Percentiles rank a stretch among this genome's conserved stretches.
Conservation (phyloP, 306 rosid species). For the Corylus heterophylla region DNA sequence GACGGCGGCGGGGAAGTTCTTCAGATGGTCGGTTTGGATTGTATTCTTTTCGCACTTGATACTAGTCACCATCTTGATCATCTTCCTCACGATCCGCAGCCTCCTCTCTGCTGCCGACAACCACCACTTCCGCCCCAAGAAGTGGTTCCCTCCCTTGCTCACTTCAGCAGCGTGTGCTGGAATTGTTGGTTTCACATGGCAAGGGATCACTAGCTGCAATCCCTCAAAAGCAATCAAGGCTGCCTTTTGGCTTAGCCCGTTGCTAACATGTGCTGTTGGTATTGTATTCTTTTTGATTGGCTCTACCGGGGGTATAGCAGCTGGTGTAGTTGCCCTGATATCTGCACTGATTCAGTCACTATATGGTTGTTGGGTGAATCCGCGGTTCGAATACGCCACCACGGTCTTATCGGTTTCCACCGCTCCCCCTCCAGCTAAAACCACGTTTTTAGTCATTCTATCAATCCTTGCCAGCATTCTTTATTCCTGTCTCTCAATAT, state of each 20-base stretch:
- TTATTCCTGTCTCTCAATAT: conserved; percentile 49
- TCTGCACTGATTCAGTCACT: conserved; percentile 51
- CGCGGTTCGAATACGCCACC: conserved; percentile 47
- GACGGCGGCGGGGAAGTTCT: conserved; percentile 21
- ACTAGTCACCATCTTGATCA: conserved; percentile 36
- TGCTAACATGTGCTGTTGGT: conserved; percentile 51
- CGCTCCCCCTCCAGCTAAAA: conserved; percentile 42
- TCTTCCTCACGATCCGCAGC: conserved; percentile 44
- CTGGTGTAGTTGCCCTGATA: conserved; percentile 45
- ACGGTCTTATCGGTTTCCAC: conserved; percentile 46
- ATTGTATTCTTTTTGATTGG: conserved; percentile 42
- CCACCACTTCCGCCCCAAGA: conserved; percentile 53
- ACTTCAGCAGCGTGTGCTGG: conserved; percentile 50
- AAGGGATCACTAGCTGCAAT: conserved; percentile 37
- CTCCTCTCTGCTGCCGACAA: conserved; percentile 27
- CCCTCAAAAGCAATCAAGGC: conserved; percentile 51
- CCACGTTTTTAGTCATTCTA: conserved; percentile 24
- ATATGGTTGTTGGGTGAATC: conserved; percentile 69
- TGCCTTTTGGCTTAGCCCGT: conserved; percentile 62
- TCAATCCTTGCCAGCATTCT: conserved; percentile 38
- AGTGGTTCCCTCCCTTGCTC: conserved; percentile 65
- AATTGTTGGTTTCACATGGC: conserved; percentile 55
- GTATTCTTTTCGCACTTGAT: conserved; percentile 51
- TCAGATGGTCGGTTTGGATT: conserved; percentile 32
- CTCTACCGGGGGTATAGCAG: conserved; percentile 39